Base-by-base conservation (phyloP, 2,329 filamentous ascomycete genomes). In the Sordariomycetes sp. region DNA sequence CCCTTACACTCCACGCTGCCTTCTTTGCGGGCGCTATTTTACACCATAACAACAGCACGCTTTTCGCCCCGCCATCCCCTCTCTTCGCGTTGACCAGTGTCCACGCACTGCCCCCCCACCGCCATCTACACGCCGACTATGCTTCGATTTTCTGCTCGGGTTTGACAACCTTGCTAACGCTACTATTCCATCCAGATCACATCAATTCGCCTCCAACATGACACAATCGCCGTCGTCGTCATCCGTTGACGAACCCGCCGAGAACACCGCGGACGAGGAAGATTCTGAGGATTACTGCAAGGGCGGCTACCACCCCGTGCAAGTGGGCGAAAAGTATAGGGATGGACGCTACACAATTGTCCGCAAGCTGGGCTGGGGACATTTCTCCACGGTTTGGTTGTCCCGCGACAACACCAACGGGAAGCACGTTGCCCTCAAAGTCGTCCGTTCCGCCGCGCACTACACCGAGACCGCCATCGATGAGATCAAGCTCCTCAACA, bases 251-350 rank as follows among this genome's bases (percentile, higher is more conserved):
- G 88, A 94, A 57, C 72, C 76, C 47, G 77, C 82, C 59, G 88
- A 95, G 51, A 88, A 92, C 55, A 94, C 90, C 25, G 90, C 88
- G 53, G 92, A 96, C 57, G 92, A 98, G 64, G 92, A 98, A 64
- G 92, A 98, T 61, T 94, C 86, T 31, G 90, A 96, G 63, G 92
- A 98, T 61, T 98, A 98, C 68, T 95, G 90, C 75, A 96, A 96
- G 64, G 92, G 92, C 51, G 92, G 92, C 40, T 98, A 96, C 61
- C 92, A 98, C 55, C 92, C 92, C 3, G 92, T 98, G 32, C 74
- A 79, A 49, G 82, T 96, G 40, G 92, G 92, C 49, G 92, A 98
- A 64, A 83, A 87, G 53, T 96, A 95, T 74, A 96, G 96, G 59
- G 86, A 96, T 57, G 88, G 86, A 47, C 90, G 86, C 64, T 98